A percentile compares a stretch with the other conserved stretches of the same genome.
Conservation (phyloP, 1,284 basidiomycete species). For the Irpex sp. region DNA sequence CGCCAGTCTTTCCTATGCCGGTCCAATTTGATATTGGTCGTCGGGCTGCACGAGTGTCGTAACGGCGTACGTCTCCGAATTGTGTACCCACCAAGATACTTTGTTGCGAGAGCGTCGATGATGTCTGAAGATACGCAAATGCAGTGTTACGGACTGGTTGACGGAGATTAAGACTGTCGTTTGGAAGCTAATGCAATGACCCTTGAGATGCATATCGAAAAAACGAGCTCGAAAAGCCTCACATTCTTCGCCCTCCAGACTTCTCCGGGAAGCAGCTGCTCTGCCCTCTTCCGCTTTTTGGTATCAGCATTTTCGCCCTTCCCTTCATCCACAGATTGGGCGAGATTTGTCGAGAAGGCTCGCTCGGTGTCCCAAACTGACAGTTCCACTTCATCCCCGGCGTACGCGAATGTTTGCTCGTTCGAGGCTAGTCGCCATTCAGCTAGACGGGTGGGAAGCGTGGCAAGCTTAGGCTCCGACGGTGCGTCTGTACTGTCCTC, state of each 20-base stretch:
- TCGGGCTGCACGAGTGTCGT: slow-evolving; percentile 75
- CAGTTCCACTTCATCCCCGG: slow-evolving; percentile 85
- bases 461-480: slow-evolving; percentile 22
- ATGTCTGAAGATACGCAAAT: slow-evolving; percentile 50
- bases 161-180: slow-evolving; percentile 75
- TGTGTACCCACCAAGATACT: slow-evolving; percentile 75
- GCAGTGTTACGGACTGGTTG: slow-evolving; percentile 80
- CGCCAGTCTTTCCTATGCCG: slow-evolving; percentile 59
- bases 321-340: slow-evolving; percentile 14
- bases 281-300: slow-evolving; percentile 70
- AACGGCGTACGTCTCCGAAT: slow-evolving; percentile 72
- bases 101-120: slow-evolving; percentile 35
- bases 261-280: slow-evolving; percentile 65
- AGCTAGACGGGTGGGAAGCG: slow-evolving; percentile 60
- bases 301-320: slow-evolving; percentile 17
- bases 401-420: slow-evolving; percentile 66
- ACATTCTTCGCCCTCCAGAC: slow-evolving; percentile 81
- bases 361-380: slow-evolving; percentile 78
- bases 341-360: slow-evolving; percentile 44
- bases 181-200: slow-evolving; percentile 50
- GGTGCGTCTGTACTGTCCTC: slow-evolving; percentile 21
- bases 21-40: slow-evolving; percentile 71
- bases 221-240: neutral
- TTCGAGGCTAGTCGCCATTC: slow-evolving; percentile 63
- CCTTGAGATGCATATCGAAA: neutral